These are phyloP conservation scores for Backusella parvicylindrica DNA, from an alignment of 192 early-diverging fungal genomes.

Conservation along the genomic window DNA sequence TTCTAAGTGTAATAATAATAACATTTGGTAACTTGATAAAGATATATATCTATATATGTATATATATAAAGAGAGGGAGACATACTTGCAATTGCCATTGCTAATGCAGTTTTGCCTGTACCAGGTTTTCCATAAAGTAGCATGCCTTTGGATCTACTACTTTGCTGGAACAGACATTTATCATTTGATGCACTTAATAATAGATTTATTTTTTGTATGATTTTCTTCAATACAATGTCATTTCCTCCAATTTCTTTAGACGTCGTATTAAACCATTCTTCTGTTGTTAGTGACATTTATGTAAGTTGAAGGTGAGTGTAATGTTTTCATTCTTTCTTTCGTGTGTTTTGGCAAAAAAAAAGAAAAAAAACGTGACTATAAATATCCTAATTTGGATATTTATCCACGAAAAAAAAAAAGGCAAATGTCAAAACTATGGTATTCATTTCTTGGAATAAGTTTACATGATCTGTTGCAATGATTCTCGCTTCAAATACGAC, in stretches of 20 bases:
- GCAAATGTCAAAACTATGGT: too few species aligned
- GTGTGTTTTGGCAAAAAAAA: background rate
- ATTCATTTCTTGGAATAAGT: too few species aligned
- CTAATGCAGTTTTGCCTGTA: constrained; percentile 49
- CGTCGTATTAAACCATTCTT: background rate
- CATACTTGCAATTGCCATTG: constrained; percentile 37
- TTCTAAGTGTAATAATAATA: constrained; percentile 5
- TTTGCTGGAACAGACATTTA: background rate
- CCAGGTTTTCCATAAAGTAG: constrained; percentile 49
- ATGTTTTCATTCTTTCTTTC: background rate
- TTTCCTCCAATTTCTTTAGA: background rate
- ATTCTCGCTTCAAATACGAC: too few species aligned
- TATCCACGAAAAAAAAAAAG: too few species aligned
- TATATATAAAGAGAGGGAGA: background rate
- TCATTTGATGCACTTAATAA: background rate
- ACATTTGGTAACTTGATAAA: background rate
- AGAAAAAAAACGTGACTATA: background rate
- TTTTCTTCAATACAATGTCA: background rate
- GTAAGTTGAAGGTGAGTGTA: background rate
- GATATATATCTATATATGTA: background rate
- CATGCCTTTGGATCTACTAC: constrained; percentile 35
- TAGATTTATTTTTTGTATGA: background rate
- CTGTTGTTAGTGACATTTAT: background rate
- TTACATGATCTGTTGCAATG: too few species aligned
- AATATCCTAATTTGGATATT: too few species aligned